Conservation (phyloP, 2,329 filamentous ascomycete genomes). For the Didymella arachidicola region DNA sequence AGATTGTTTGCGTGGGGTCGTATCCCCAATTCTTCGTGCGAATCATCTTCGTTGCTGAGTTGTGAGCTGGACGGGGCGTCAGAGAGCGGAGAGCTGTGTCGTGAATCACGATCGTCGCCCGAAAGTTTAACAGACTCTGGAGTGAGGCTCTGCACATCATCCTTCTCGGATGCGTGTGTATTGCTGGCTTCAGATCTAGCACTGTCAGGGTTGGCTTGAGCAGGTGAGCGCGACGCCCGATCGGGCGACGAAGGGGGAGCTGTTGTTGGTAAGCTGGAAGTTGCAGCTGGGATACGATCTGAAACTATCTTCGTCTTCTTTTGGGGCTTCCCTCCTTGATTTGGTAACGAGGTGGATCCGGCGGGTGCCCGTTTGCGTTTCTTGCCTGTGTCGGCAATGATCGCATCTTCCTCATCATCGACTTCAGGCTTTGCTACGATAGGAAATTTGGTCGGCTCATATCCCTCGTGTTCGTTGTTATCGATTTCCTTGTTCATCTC, state of each 20-base stretch:
- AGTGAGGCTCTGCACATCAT: neutral
- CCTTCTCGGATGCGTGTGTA: neutral
- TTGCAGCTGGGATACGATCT: neutral
- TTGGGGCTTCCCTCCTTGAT: neutral
- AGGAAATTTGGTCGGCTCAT: slow-evolving; percentile 4
- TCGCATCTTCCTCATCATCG: neutral
- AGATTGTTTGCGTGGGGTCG: neutral
- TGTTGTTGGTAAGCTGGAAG: neutral
- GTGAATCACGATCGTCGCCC: neutral
- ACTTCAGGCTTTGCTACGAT: neutral
- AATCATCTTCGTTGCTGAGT: neutral
- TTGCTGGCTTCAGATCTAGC: too few relatives aligned
- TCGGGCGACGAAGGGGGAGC: neutral
- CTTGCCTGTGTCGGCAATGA: neutral
- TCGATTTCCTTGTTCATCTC: slow-evolving; percentile 13
- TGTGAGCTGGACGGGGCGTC: neutral
- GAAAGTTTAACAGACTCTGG: neutral
- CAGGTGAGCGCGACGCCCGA: neutral
- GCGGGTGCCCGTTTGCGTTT: neutral
- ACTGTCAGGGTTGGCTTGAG: neutral
- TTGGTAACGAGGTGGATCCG: neutral
- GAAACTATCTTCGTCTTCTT: neutral
- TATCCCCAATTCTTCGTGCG: neutral
- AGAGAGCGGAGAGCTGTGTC: neutral
- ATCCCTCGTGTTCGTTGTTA: slow-evolving; percentile 6